These are phyloP conservation scores for Casuarina glauca DNA, from an alignment of 306 rosid genomes.

Conservation along the genomic window DNA sequence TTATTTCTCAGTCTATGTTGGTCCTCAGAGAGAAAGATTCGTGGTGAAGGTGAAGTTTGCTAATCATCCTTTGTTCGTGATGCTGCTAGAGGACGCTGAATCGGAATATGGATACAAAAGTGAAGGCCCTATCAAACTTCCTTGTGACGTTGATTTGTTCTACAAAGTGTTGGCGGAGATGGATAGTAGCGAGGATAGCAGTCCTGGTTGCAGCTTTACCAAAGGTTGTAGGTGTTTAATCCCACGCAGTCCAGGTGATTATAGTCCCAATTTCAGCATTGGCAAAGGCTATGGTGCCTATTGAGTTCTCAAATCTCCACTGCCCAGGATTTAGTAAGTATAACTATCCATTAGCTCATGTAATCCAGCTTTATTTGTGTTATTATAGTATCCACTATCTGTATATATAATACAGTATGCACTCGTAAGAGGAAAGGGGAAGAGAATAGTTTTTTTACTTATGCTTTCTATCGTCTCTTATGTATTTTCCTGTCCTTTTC, in stretches of 20 bases:
- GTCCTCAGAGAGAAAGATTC: constrained; percentile 49
- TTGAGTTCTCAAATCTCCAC: not conserved
- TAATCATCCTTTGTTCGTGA: constrained; percentile 60
- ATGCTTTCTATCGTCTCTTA: no score
- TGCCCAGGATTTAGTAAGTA: not conserved
- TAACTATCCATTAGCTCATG: not conserved
- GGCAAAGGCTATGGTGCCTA: not conserved
- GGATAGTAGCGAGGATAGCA: constrained; percentile 20
- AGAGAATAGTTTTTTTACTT: no score
- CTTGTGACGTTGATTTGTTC: constrained; percentile 66
- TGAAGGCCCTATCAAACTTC: constrained; percentile 74
- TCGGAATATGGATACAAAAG: constrained; percentile 53
- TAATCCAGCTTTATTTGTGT: not conserved
- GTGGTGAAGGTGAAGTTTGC: constrained; percentile 43
- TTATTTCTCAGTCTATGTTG: constrained; percentile 62
- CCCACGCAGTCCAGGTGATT: not conserved
- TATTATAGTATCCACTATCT: no score
- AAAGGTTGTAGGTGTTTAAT: not conserved
- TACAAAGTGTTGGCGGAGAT: constrained; percentile 52
- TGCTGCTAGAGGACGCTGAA: constrained; percentile 65
- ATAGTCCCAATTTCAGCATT: not conserved
- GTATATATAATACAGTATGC: no score
- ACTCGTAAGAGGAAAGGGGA: no score
- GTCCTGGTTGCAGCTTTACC: not conserved
- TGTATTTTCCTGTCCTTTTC: no score